Evolutionary conservation across 2,329 filamentous ascomycete species (phyloP).

Genomic region (Hymenoscyphus fructigenus): DNA sequence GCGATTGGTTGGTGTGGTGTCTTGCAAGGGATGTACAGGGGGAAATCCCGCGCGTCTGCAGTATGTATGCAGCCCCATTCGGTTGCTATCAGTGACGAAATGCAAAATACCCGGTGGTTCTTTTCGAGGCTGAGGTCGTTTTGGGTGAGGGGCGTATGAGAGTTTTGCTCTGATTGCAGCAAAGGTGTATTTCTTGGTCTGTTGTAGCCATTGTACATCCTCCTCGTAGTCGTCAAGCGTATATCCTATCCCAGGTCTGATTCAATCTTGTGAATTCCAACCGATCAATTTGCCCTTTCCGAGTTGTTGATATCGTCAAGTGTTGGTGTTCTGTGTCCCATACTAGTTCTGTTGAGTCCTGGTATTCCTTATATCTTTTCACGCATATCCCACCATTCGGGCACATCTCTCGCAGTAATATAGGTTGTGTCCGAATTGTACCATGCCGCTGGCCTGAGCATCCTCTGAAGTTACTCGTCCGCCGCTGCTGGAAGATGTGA

Average conservation of each 20-base stretch:
- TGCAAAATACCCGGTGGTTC: background rate
- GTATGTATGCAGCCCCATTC: background rate
- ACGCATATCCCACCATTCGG: constrained; percentile 63
- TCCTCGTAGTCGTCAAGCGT: background rate
- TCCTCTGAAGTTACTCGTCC: constrained; percentile 49
- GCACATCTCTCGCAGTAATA: constrained; percentile 67
- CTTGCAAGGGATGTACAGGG: background rate
- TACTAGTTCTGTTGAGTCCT: constrained; percentile 10
- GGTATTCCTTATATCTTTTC: constrained; percentile 33
- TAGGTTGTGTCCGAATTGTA: constrained; percentile 62
- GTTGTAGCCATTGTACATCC: background rate
- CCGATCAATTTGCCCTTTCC: background rate
- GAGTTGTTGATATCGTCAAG: background rate
- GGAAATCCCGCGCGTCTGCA: too few relatives aligned
- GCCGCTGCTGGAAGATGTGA: constrained; percentile 38
- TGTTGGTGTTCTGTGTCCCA: constrained; percentile 8
- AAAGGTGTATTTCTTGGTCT: background rate
- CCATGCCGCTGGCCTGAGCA: constrained; percentile 58
- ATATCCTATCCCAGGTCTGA: background rate
- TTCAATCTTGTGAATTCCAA: background rate
- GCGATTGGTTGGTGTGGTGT: background rate
- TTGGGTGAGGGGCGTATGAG: background rate
- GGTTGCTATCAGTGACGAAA: constrained; percentile 1
- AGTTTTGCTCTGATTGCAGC: background rate
- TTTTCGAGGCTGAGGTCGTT: background rate